A percentile compares a stretch with the other conserved stretches of the same genome.
Conservation (phyloP, 225 moss, liverwort and hornwort genomes). For the Pseudisothecium myosuroides region DNA sequence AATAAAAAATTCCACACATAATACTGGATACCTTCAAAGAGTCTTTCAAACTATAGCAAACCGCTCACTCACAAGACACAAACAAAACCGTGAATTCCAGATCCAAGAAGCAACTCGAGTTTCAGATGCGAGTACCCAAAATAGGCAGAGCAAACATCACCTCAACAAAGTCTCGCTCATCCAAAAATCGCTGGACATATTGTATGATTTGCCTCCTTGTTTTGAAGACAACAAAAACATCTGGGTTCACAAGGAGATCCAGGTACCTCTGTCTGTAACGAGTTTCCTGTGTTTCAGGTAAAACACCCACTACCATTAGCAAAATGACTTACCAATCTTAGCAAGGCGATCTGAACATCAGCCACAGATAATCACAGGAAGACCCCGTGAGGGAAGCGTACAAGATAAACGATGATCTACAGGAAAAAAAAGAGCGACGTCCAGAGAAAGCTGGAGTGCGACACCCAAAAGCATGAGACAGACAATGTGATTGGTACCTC, state of each 20-base stretch:
- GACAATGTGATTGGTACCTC: not conserved
- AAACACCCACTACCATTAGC: not conserved
- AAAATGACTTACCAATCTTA: not conserved
- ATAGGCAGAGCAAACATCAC: slow-evolving; percentile 10
- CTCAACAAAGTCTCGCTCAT: slow-evolving; percentile 76
- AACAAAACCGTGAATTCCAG: not conserved
- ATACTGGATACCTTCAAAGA: not conserved
- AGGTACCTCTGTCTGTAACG: slow-evolving; percentile 86
- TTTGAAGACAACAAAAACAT: slow-evolving; percentile 76
- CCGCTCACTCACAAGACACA: not conserved
- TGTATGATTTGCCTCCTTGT: slow-evolving; percentile 76
- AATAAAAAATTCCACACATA: not conserved
- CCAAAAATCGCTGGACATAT: slow-evolving; percentile 55
- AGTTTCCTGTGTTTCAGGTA: slow-evolving; percentile 66
- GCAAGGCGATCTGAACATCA: not conserved
- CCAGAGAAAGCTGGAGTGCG: not conserved
- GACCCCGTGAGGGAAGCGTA: not conserved
- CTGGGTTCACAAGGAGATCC: slow-evolving; percentile 80
- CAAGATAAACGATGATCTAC: not conserved
- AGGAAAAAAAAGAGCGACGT: not conserved
- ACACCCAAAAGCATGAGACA: not conserved
- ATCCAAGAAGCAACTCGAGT: not conserved
- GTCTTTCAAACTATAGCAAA: not conserved
- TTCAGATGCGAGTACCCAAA: not conserved
- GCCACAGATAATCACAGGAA: not conserved